Percentiles rank a stretch among this genome's conserved stretches.
Evolutionary conservation across 140 eudicot species (phyloP).

Genomic region (Ambrosia hybrid): DNA sequence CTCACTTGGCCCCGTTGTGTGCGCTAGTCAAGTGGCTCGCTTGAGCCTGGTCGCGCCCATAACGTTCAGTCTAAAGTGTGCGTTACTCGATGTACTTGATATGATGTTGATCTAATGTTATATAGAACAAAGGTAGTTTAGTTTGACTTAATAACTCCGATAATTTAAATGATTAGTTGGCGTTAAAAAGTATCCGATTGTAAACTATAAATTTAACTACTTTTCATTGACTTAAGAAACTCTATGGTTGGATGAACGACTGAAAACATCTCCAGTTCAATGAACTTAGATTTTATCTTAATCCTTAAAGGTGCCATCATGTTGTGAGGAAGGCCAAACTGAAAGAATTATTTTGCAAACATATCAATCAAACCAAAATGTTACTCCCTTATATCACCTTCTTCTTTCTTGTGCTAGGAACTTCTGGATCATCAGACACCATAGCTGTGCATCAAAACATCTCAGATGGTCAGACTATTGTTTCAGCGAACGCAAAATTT

Average conservation of each 20-base stretch:
- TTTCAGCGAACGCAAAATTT: conserved; percentile 7
- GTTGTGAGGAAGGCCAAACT: background rate
- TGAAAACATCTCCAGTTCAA: background rate
- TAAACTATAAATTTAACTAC: background rate
- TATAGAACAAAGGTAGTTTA: too few species aligned
- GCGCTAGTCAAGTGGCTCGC: too few species aligned
- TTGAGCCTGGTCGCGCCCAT: too few species aligned
- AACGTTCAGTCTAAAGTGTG: too few species aligned
- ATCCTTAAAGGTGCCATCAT: background rate
- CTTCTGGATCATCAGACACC: conserved; percentile 10
- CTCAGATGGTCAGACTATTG: conserved; percentile 15
- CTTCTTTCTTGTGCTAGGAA: background rate
- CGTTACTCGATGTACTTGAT: too few species aligned
- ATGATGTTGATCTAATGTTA: too few species aligned
- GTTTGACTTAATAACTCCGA: background rate
- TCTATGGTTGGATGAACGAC: background rate
- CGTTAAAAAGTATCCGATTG: background rate
- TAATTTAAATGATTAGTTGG: background rate
- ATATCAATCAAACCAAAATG: conserved; percentile 8
- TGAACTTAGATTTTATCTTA: background rate
- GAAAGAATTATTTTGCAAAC: background rate
- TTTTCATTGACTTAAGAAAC: background rate
- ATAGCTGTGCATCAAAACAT: background rate
- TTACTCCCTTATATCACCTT: conserved; percentile 5
- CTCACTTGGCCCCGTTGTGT: too few species aligned